Percentiles rank a stretch among this genome's conserved stretches.
These are phyloP conservation scores for Mycena sanguinolenta DNA, from an alignment of 768 basidiomycete genomes.

Conservation along the genomic window DNA sequence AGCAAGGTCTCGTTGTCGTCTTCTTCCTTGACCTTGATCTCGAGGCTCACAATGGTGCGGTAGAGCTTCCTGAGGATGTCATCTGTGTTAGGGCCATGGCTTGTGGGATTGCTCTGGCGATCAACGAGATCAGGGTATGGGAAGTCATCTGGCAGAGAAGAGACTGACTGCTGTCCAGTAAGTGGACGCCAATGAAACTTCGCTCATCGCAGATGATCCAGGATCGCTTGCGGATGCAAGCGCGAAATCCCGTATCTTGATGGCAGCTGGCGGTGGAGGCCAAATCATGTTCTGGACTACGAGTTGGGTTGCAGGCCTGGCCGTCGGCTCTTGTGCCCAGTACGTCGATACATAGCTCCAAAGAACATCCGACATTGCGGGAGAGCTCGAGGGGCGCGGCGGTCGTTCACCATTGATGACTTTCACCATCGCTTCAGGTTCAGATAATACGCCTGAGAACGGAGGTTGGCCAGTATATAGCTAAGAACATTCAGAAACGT, in stretches of 20 bases:
- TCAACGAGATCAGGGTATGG: too few species aligned
- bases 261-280: not conserved
- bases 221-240: too few species aligned
- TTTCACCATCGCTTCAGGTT: not conserved
- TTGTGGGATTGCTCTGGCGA: not conserved
- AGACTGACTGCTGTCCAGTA: constrained; percentile 56
- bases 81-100: too few species aligned
- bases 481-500: not conserved
- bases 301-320: not conserved
- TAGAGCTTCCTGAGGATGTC: constrained; percentile 87
- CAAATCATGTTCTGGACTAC: not conserved
- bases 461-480: constrained; percentile 5
- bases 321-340: not conserved
- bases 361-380: not conserved
- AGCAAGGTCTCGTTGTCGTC: constrained; percentile 68
- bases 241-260: too few species aligned
- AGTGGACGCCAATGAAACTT: too few species aligned
- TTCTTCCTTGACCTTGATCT: constrained; percentile 77
- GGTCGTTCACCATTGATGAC: constrained; percentile 14
- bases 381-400: not conserved
- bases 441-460: not conserved
- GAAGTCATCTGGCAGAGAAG: too few species aligned
- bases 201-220: too few species aligned
- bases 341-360: not conserved
- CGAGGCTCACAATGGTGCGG: constrained; percentile 83